These are phyloP conservation scores for Xanthoconium purpureum DNA, from an alignment of 768 basidiomycete genomes.

Conservation along the genomic window DNA sequence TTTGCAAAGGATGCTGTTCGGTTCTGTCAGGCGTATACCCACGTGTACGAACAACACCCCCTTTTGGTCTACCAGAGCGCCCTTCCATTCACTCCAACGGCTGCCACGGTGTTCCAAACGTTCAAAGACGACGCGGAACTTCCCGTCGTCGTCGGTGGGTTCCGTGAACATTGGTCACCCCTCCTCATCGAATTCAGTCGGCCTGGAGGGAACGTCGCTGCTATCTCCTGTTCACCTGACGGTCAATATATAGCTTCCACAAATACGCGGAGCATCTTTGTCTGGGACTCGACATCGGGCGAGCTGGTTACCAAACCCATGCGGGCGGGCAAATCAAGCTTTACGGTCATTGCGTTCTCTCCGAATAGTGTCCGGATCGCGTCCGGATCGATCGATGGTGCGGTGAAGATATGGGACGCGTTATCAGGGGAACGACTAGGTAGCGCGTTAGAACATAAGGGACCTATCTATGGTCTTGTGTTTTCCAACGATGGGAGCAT, in stretches of 20 bases:
- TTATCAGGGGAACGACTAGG: conserved; percentile 22
- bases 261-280: conserved; percentile 13
- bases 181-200: conserved; percentile 29
- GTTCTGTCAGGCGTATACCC: conserved; percentile 31
- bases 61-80: conserved; percentile 32
- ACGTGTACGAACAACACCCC: conserved; percentile 32
- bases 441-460: conserved; percentile 18
- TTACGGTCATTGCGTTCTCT: conserved; percentile 29
- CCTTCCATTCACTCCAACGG: conserved; percentile 32
- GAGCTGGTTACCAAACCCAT: conserved; percentile 24
- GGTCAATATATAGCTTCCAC: conserved; percentile 31
- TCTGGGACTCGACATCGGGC: conserved; percentile 30
- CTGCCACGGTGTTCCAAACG: conserved; percentile 21
- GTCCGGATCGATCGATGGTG: conserved; percentile 22
- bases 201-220: conserved; percentile 10
- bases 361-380: conserved; percentile 25
- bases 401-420: conserved; percentile 27
- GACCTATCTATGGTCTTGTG: conserved; percentile 24
- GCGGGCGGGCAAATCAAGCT: conserved; percentile 2
- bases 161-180: conserved; percentile 31
- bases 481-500: conserved; percentile 29
- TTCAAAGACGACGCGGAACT: conserved; percentile 26
- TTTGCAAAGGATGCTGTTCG: conserved; percentile 30
- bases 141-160: conserved; percentile 27
- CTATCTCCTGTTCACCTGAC: conserved; percentile 27